Conservation (phyloP, 1,139 yeast species). For the Diutina siamensis region DNA sequence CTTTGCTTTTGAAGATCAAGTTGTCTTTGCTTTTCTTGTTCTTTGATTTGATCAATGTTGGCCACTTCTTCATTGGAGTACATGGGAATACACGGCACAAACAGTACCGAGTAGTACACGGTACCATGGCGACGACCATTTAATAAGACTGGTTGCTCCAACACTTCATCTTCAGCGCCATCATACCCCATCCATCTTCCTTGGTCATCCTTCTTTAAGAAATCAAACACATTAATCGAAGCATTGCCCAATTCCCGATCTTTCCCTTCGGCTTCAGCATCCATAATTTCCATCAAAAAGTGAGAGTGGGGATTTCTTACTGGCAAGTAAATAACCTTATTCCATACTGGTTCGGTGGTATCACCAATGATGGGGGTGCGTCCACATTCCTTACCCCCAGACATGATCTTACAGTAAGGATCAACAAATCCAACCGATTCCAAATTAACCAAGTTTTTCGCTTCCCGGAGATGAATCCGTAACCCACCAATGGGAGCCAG, state of each 20-base stretch:
- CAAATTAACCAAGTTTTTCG: slow-evolving; percentile 44
- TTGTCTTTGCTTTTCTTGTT: slow-evolving; percentile 22
- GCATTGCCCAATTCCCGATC: slow-evolving; percentile 56
- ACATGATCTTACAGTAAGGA: slow-evolving; percentile 51
- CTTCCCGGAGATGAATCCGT: slow-evolving; percentile 46
- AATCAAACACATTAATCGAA: slow-evolving; percentile 38
- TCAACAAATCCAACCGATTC: slow-evolving; percentile 62
- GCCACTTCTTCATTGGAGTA: slow-evolving; percentile 29
- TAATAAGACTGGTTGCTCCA: slow-evolving; percentile 34
- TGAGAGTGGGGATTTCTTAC: slow-evolving; percentile 52
- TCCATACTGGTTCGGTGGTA: slow-evolving; percentile 43
- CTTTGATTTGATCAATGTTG: slow-evolving; percentile 33
- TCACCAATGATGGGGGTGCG: slow-evolving; percentile 46
- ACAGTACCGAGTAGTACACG: slow-evolving; percentile 46
- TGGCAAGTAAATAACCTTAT: slow-evolving; percentile 51
- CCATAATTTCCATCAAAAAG: slow-evolving; percentile 47
- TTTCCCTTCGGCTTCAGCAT: slow-evolving; percentile 49
- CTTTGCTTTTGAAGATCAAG: slow-evolving; percentile 16
- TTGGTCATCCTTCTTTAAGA: slow-evolving; percentile 33
- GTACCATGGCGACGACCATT: slow-evolving; percentile 37
- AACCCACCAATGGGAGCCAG: slow-evolving; percentile 57
- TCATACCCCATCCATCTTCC: slow-evolving; percentile 41
- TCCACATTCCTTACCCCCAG: slow-evolving; percentile 47
- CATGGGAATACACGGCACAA: slow-evolving; percentile 53
- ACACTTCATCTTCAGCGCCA: slow-evolving; percentile 30